phyloP scores from a whole-genome alignment of 2,329 filamentous ascomycete genomes.

The Claviceps africana region DNA sequence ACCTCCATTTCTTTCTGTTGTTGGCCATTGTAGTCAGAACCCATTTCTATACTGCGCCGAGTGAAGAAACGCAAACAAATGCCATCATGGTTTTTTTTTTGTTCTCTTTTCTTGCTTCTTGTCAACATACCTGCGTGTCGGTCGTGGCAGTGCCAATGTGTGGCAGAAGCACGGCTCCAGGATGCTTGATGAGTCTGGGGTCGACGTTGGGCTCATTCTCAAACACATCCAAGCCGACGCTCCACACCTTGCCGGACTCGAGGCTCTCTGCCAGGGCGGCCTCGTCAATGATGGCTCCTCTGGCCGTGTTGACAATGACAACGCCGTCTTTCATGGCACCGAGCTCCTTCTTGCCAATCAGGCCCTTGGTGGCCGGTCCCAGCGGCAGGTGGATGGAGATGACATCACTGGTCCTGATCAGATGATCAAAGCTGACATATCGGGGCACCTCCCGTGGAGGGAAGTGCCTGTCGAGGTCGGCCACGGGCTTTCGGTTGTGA shows the following conservation, averaged over 20 bases:
- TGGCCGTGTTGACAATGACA: constrained; percentile 42
- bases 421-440: constrained; percentile 40
- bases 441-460: neutral
- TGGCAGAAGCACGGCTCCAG: constrained; percentile 47
- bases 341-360: constrained; percentile 36
- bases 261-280: constrained; percentile 37
- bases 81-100: too few species aligned
- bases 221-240: constrained; percentile 42
- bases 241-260: constrained; percentile 37
- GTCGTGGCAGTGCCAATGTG: constrained; percentile 54
- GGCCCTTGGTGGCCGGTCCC: constrained; percentile 34
- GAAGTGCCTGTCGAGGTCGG: constrained; percentile 28
- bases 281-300: constrained; percentile 43
- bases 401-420: constrained; percentile 39
- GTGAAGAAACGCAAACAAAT: neutral
- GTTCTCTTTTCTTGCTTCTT: too few species aligned
- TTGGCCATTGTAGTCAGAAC: neutral
- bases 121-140: constrained; percentile 23
- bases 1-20: constrained; percentile 14
- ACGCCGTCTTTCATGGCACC: constrained; percentile 40
- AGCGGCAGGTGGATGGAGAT: constrained; percentile 40
- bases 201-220: constrained; percentile 47
- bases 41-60: neutral
- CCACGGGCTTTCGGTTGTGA: constrained; percentile 33
- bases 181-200: constrained; percentile 43